Evolutionary conservation across 208 protist species (phyloP), one percentile per base, ranked within the genome.

Genomic region (Crithidia mellificae): DNA sequence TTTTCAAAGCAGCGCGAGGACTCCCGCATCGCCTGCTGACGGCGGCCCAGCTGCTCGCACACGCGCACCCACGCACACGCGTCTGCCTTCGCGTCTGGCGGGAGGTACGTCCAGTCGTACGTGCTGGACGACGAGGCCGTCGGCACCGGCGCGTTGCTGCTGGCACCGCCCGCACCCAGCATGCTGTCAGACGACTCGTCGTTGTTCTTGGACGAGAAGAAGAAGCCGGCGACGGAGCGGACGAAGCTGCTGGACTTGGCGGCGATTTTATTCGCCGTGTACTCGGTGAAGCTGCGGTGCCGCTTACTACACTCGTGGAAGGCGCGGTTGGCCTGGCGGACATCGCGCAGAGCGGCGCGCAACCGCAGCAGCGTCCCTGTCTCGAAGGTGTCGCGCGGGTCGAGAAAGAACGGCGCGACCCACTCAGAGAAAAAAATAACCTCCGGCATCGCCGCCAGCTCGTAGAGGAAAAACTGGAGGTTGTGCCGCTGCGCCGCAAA

Each of bases 351-450:
- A 5, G 58, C 56, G 2, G 53, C 43, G 4, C 79, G 82, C 78
- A 93, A 79, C 39, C 55, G 67, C 14, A 64, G 63, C 43, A 90
- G 46, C 64, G 81, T 86, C 17, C 74, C 77, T 0, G 78, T 77
- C 55, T 88, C 77, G 66, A 95, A 93, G 41, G 63, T 86, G 66
- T 91, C 85, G 6, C 90, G 87, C 5, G 83, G 72, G 29, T 91
- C 74, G 25, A 88, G 72, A 64, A 95, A 93, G 73, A 95, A 95
- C 27, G 72, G 68, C 0, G 82, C 77, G n/a, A 84, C 74, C 68
- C 75, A 93, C 55, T 81, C 58, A 19, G 85, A 91, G 69, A 88
- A 92, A 66, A 88, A 88, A n/a, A 93, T 71, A 9, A 92, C 49
- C 69, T 92, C 87, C 12, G 90, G 85, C 56, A 86, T 85, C 36